A percentile compares a stretch with the other conserved stretches of the same genome.
These are phyloP conservation scores for Pterocarpus macrocarpus DNA, from an alignment of 306 rosid genomes.

Conservation along the genomic window DNA sequence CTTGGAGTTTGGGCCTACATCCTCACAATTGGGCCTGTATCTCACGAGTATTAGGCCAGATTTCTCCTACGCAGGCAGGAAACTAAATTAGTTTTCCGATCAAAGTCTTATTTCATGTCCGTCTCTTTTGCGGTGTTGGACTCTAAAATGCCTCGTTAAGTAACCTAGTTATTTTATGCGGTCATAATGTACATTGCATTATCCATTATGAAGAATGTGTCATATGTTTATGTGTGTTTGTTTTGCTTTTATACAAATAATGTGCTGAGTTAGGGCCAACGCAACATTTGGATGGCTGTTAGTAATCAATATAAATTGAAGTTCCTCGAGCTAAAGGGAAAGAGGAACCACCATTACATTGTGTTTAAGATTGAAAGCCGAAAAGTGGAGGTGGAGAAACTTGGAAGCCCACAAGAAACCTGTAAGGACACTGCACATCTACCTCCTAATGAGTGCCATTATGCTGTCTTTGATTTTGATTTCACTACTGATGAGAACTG, in stretches of 20 bases:
- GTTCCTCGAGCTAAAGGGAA: constrained; percentile 66
- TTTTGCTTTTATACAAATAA: neutral
- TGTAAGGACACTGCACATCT: constrained; percentile 53
- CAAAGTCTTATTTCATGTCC: neutral
- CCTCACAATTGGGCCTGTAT: no score
- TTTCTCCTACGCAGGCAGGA: no score
- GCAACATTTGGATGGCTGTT: constrained; percentile 70
- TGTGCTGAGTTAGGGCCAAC: constrained; percentile 58
- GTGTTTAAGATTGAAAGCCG: constrained; percentile 62
- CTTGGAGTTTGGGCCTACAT: no score
- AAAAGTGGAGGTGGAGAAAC: constrained; percentile 56
- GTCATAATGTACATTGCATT: neutral
- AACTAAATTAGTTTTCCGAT: neutral
- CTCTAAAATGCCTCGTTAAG: no score
- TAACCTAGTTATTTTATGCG: no score
- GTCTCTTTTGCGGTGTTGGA: neutral
- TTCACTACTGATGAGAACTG: constrained; percentile 61
- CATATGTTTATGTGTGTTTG: neutral
- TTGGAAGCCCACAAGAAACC: constrained; percentile 54
- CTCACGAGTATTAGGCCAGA: no score
- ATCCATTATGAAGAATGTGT: neutral
- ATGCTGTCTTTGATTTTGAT: constrained; percentile 68
- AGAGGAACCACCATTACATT: constrained; percentile 62
- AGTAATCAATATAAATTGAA: constrained; percentile 61
- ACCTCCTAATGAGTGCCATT: constrained; percentile 66